Percentiles rank a stretch among this genome's conserved stretches.
phyloP scores from a whole-genome alignment of 495 filamentous ascomycete genomes.

The Aspergillus sclerotioniger region DNA sequence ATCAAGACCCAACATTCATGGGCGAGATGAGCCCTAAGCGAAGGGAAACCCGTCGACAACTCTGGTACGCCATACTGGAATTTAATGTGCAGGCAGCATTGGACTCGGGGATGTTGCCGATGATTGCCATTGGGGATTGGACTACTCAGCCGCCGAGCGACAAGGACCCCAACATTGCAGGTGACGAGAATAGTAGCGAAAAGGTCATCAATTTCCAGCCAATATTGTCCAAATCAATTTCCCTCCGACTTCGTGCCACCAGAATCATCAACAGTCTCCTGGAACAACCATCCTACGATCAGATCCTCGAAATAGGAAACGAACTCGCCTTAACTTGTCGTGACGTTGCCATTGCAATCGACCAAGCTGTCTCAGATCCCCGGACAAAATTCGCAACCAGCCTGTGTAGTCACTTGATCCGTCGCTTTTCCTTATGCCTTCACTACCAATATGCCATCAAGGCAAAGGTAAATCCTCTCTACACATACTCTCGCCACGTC shows the following conservation, averaged over 20 bases:
- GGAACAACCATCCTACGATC: slow-evolving; percentile 43
- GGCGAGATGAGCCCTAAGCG: slow-evolving; percentile 36
- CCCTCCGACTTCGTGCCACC: slow-evolving; percentile 37
- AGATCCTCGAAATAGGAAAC: slow-evolving; percentile 38
- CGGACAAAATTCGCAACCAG: slow-evolving; percentile 19
- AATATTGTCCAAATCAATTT: slow-evolving; percentile 41
- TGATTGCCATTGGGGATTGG: slow-evolving; percentile 49
- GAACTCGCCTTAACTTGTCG: slow-evolving; percentile 37
- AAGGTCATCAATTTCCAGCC: slow-evolving; percentile 37
- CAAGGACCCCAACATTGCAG: slow-evolving; percentile 30
- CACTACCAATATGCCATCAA: slow-evolving; percentile 47
- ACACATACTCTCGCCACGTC: slow-evolving; percentile 47
- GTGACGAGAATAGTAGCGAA: not conserved
- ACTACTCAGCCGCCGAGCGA: slow-evolving; percentile 53
- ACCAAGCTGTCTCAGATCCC: slow-evolving; percentile 6
- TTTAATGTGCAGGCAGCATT: slow-evolving; percentile 50
- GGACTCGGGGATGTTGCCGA: slow-evolving; percentile 51
- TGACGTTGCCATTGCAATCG: slow-evolving; percentile 20
- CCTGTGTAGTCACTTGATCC: slow-evolving; percentile 37
- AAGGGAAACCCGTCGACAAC: slow-evolving; percentile 48
- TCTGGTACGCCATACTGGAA: slow-evolving; percentile 62
- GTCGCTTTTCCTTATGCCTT: slow-evolving; percentile 47
- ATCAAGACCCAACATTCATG: slow-evolving; percentile 53
- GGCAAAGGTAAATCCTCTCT: slow-evolving; percentile 43
- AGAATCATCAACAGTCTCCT: slow-evolving; percentile 45